Evolutionary conservation across 129 eudicot species (phyloP), one percentile per base, ranked within the genome.

Genomic region (Flaveria bidentis): DNA sequence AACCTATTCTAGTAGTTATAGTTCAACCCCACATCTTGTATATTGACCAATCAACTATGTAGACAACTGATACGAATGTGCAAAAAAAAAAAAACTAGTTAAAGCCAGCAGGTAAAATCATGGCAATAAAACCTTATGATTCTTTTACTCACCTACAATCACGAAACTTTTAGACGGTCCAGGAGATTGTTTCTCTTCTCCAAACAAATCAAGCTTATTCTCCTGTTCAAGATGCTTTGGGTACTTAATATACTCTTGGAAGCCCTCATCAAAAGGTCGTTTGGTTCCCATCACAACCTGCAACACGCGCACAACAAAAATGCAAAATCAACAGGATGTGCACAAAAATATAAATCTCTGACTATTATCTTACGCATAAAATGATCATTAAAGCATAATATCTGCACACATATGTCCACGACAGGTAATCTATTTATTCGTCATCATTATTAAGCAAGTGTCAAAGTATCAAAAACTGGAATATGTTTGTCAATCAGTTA

Each of bases 201-300:
- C 52, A 70, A 70, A 30, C 3, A 61, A 60, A 68, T 62, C 78
- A 47, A 67, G 28, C 62, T 74, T 79, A 77, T 74, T 69, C 30
- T 57, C 71, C 61, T 7, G 60, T 49, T 74, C 84, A 53, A 77
- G 45, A 64, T 86, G 86, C 69, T 81, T 86, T 52, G 87, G 82
- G 67, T 81, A 74, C 86, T 86, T 86, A 23, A 71, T 58, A 52
- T 81, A 76, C 71, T 81, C 86, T 74, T 84, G 88, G 17, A 87
- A 22, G 46, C 81, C 86, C 74, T 78, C 90, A 23, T 84, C 88
- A 22, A 71, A 78, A 67, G 86, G 85, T 30, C 86, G 75, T 81
- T 87, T 87, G 62, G 84, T 67, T 58, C 88, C 90, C 90, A 87
- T 87, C 18, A 14, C 81, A 66, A 50, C 78, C 87, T 87, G 80